Percentiles rank a stretch among this genome's conserved stretches.
Conservation (phyloP, 106 monocot species). For the Apostasia shenzhenica region DNA sequence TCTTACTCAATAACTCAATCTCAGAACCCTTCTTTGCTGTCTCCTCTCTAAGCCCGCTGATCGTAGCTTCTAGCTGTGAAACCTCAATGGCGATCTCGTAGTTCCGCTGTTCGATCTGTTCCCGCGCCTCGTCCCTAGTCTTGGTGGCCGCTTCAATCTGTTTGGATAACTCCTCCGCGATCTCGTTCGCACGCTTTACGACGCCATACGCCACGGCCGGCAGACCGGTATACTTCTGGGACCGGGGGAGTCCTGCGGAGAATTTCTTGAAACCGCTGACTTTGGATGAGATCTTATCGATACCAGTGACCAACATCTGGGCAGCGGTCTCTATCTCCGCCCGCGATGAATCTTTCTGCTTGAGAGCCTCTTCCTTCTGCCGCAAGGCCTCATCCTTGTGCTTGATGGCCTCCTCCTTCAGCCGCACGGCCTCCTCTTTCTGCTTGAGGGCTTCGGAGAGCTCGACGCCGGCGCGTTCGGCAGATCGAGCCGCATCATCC, state of each 20-base stretch:
- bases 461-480: conserved; percentile 7
- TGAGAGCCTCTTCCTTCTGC: conserved; percentile 19
- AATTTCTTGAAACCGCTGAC: conserved; percentile 42
- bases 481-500: conserved; percentile 17
- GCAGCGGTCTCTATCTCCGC: conserved; percentile 57
- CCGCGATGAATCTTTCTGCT: conserved; percentile 19
- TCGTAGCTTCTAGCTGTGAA: conserved; percentile 85
- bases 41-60: conserved; percentile 46
- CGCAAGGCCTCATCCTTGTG: conserved; percentile 17
- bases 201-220: conserved; percentile 82
- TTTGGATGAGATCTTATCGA: conserved; percentile 72
- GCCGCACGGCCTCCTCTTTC: conserved; percentile 12
- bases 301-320: conserved; percentile 75
- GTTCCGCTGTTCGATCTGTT: conserved; percentile 82
- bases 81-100: conserved; percentile 98
- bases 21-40: conserved; percentile 30
- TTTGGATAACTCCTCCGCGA: conserved; percentile 61
- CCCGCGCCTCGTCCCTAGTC: conserved; percentile 58
- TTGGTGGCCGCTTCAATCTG: conserved; percentile 53
- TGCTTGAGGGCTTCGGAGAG: conserved; percentile 10
- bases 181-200: conserved; percentile 71
- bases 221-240: conserved; percentile 82
- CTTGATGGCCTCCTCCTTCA: conserved; percentile 15
- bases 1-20: conserved; percentile 28
- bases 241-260: conserved; percentile 48